phyloP scores from a whole-genome alignment of 208 protist genomes.

The Trypanosoma theileri region DNA sequence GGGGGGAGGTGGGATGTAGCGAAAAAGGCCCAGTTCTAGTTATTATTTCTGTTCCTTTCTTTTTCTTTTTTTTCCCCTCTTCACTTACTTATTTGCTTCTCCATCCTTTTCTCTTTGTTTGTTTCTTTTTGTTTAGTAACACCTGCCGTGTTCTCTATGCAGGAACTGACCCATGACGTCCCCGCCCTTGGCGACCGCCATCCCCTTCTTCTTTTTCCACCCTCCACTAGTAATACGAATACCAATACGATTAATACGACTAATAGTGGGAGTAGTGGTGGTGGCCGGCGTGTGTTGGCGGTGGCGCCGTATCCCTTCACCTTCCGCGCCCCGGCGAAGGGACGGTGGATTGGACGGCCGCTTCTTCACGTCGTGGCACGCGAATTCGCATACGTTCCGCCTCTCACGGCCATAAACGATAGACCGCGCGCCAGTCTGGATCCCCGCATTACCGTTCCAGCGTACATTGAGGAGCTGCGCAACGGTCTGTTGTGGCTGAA shows the following conservation, averaged over 20 bases:
- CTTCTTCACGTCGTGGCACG: conserved; percentile 79
- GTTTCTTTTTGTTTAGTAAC: not conserved
- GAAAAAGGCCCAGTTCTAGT: not conserved
- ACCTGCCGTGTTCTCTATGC: not conserved
- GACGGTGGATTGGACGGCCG: conserved; percentile 85
- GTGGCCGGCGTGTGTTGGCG: conserved; percentile 34
- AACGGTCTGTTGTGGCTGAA: conserved; percentile 59
- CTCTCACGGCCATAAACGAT: not conserved
- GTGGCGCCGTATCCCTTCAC: conserved; percentile 84
- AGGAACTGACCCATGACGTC: not conserved
- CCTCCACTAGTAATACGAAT: not conserved
- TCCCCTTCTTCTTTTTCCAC: conserved; percentile 11
- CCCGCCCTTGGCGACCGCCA: conserved; percentile 30
- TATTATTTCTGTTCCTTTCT: conserved; percentile 6
- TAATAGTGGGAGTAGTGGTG: not conserved
- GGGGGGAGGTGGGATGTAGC: not conserved
- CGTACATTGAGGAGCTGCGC: conserved; percentile 76
- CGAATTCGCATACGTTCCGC: conserved; percentile 86
- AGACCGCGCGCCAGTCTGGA: conserved; percentile 35
- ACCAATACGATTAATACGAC: not conserved
- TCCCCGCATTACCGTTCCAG: conserved; percentile 42
- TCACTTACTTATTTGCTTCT: conserved; percentile 15
- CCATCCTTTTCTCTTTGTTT: conserved; percentile 5
- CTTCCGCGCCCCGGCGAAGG: conserved; percentile 87
- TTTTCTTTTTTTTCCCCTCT: conserved; percentile 23